A percentile compares a stretch with the other conserved stretches of the same genome.
phyloP scores from a whole-genome alignment of 257 asterid genomes.

The Fraxinus excelsior region DNA sequence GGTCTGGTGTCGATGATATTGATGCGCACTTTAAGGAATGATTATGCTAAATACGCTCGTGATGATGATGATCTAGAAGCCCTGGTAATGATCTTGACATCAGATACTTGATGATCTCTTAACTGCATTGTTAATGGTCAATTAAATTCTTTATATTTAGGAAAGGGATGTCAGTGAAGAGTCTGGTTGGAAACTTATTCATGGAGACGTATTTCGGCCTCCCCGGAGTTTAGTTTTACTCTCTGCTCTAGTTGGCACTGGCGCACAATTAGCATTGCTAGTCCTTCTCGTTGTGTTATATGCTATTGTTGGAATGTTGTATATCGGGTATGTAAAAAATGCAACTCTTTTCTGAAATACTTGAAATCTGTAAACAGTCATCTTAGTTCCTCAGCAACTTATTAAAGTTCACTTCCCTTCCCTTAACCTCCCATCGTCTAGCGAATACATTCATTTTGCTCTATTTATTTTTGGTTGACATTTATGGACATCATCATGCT shows the following conservation, averaged over 20 bases:
- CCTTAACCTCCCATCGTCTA: constrained; percentile 2
- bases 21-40: constrained; percentile 65
- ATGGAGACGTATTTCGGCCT: constrained; percentile 62
- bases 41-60: constrained; percentile 68
- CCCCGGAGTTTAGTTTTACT: constrained; percentile 50
- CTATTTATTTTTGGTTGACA: constrained; percentile 5
- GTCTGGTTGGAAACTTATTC: constrained; percentile 76
- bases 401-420: not conserved
- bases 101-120: not conserved
- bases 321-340: constrained; percentile 50
- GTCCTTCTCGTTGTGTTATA: constrained; percentile 57
- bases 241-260: constrained; percentile 66
- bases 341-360: not conserved
- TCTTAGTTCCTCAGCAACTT: not conserved
- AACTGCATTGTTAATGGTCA: not conserved
- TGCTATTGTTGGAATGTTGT: constrained; percentile 64
- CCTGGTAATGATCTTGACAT: constrained; percentile 37
- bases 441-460: not conserved
- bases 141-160: constrained; percentile 30
- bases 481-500: not conserved
- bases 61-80: constrained; percentile 69
- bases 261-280: constrained; percentile 59
- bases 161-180: constrained; percentile 69
- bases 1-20: constrained; percentile 68
- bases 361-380: not conserved